phyloP scores from a whole-genome alignment of 2,329 filamentous ascomycete species.

The Alternaria brassicae region DNA sequence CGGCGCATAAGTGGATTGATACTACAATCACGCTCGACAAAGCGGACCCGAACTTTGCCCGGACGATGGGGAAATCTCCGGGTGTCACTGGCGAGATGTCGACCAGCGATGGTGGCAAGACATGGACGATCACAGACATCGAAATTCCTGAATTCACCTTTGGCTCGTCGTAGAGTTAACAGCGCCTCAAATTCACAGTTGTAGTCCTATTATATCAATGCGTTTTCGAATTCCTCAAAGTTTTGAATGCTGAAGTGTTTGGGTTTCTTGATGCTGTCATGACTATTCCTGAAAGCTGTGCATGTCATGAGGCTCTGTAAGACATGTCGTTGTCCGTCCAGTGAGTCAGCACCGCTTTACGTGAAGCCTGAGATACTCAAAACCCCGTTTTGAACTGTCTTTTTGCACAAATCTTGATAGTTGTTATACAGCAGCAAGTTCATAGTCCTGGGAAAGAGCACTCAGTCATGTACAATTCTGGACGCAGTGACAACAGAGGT shows the following conservation, averaged over 20 bases:
- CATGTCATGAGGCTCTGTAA: not conserved
- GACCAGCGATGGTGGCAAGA: constrained; percentile 53
- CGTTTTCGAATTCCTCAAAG: too few relatives aligned
- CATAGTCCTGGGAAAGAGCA: too few relatives aligned
- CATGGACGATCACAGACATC: constrained; percentile 55
- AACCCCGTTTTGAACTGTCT: too few relatives aligned
- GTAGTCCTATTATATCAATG: not conserved
- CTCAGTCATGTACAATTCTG: too few relatives aligned
- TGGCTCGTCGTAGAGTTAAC: constrained; percentile 7
- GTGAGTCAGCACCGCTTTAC: not conserved
- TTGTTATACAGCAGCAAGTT: too few relatives aligned
- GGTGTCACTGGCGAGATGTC: constrained; percentile 54
- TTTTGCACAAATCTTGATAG: too few relatives aligned
- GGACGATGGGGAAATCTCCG: constrained; percentile 48
- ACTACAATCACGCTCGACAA: constrained; percentile 48
- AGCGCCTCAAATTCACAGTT: not conserved
- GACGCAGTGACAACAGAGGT: too few relatives aligned
- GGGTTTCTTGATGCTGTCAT: too few relatives aligned
- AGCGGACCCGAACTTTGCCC: constrained; percentile 50
- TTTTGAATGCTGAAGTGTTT: too few relatives aligned
- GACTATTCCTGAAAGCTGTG: not conserved
- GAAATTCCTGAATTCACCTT: constrained; percentile 30
- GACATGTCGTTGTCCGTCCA: not conserved
- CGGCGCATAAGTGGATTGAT: constrained; percentile 53
- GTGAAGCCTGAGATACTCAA: not conserved